Percentiles rank a stretch among this genome's conserved stretches.
Conservation (phyloP, 2,329 filamentous ascomycete genomes). For the Exutisphaerella laricina region DNA sequence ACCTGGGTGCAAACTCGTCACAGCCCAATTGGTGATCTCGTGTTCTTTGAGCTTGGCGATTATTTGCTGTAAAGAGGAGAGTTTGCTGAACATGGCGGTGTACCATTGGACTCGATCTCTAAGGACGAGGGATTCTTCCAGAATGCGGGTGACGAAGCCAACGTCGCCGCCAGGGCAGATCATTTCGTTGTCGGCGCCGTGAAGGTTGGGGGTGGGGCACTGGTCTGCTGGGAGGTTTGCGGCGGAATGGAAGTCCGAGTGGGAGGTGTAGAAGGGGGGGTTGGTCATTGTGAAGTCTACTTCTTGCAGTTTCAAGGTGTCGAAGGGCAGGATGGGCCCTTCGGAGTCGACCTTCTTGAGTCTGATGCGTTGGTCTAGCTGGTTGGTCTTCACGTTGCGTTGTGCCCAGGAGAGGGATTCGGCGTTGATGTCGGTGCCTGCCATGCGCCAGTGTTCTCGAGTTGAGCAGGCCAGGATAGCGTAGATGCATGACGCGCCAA, state of each 20-base stretch:
- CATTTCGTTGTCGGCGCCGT: slow-evolving; percentile 80
- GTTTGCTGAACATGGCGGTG: slow-evolving; percentile 82
- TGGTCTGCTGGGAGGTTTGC: slow-evolving; percentile 36
- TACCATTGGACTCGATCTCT: slow-evolving; percentile 72
- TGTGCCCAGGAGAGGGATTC: slow-evolving; percentile 62
- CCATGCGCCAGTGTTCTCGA: slow-evolving; percentile 57
- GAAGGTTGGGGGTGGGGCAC: slow-evolving; percentile 53
- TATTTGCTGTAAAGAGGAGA: slow-evolving; percentile 60
- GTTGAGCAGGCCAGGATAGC: slow-evolving; percentile 70
- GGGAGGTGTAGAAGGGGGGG: slow-evolving; percentile 84
- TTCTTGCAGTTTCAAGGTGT: slow-evolving; percentile 46
- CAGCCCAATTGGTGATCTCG: slow-evolving; percentile 69
- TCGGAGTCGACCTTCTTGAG: slow-evolving; percentile 55
- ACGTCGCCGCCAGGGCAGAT: slow-evolving; percentile 68
- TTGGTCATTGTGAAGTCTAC: slow-evolving; percentile 91
- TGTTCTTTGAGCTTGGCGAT: slow-evolving; percentile 52
- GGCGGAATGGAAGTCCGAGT: slow-evolving; percentile 60
- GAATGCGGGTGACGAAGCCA: slow-evolving; percentile 64
- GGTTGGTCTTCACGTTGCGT: slow-evolving; percentile 63
- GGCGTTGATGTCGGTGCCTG: slow-evolving; percentile 64
- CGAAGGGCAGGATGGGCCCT: slow-evolving; percentile 57
- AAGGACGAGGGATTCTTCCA: slow-evolving; percentile 61
- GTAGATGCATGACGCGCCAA: slow-evolving; percentile 88
- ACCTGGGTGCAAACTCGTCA: slow-evolving; percentile 73
- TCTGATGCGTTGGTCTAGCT: slow-evolving; percentile 57